A percentile compares a stretch with the other conserved stretches of the same genome.
Conservation (phyloP, 306 rosid species). For the Corylus avellana region DNA sequence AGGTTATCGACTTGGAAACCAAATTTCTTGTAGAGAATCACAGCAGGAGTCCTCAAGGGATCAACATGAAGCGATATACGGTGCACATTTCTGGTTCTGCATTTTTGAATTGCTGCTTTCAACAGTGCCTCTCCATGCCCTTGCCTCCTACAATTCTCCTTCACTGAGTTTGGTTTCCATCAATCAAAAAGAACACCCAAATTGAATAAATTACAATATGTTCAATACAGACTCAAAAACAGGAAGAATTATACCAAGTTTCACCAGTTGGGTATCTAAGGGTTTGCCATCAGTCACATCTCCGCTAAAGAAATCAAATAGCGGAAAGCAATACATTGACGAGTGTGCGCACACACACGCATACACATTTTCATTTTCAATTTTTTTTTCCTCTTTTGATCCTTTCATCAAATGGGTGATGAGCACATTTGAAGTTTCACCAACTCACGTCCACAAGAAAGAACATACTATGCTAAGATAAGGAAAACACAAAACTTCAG, state of each 20-base stretch:
- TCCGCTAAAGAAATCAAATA: background rate
- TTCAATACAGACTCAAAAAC: background rate
- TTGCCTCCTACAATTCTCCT: constrained; percentile 70
- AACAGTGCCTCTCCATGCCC: constrained; percentile 81
- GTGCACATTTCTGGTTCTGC: constrained; percentile 66
- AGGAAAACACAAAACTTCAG: background rate
- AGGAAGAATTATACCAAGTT: background rate
- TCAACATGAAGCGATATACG: constrained; percentile 85
- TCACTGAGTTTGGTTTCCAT: constrained; percentile 45
- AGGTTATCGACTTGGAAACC: constrained; percentile 74
- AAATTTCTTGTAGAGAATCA: constrained; percentile 70
- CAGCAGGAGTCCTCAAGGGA: constrained; percentile 65
- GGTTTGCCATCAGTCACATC: background rate
- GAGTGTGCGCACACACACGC: background rate
- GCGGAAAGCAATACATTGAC: background rate
- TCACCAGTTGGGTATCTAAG: background rate
- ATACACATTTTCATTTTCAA: background rate
- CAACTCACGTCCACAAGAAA: background rate
- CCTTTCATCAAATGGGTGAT: constrained; percentile 53
- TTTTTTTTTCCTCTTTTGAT: background rate
- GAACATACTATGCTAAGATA: background rate
- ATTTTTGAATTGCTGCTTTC: constrained; percentile 73
- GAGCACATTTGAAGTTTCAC: background rate
- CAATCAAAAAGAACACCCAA: constrained; percentile 8
- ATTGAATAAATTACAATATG: constrained; percentile 2